These are phyloP conservation scores for Lomentospora prolificans DNA, from an alignment of 2,329 filamentous ascomycete species.

Conservation along the genomic window DNA sequence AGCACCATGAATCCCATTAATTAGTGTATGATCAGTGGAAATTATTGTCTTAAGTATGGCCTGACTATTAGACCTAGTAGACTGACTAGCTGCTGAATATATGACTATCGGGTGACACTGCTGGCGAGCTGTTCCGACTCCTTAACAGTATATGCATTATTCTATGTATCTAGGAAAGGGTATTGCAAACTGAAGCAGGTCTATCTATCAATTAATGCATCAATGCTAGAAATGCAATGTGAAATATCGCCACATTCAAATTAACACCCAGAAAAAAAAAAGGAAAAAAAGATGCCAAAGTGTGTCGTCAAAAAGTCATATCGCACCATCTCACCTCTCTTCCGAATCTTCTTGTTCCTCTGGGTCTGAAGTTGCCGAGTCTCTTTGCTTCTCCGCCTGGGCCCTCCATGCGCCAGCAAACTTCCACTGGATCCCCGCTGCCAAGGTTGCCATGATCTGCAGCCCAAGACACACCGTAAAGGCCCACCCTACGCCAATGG, in stretches of 20 bases:
- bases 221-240: background rate
- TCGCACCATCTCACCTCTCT: background rate
- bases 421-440: conserved; percentile 33
- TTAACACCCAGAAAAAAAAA: background rate
- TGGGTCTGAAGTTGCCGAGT: background rate
- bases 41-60: no score
- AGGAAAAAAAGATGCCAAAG: background rate
- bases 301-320: background rate
- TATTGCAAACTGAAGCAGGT: no score
- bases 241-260: no score
- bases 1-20: no score
- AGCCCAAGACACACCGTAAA: conserved; percentile 35
- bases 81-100: no score
- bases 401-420: conserved; percentile 27
- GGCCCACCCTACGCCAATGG: conserved; percentile 32
- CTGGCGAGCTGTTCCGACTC: no score
- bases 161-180: no score
- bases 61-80: no score
- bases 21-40: no score
- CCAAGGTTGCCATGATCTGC: conserved; percentile 34
- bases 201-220: no score
- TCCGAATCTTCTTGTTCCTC: background rate
- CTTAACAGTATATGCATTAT: no score
- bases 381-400: conserved; percentile 9
- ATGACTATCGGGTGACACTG: no score